These are phyloP conservation scores for Kokia cookei DNA, from an alignment of 441 rosid genomes.

Conservation along the genomic window DNA sequence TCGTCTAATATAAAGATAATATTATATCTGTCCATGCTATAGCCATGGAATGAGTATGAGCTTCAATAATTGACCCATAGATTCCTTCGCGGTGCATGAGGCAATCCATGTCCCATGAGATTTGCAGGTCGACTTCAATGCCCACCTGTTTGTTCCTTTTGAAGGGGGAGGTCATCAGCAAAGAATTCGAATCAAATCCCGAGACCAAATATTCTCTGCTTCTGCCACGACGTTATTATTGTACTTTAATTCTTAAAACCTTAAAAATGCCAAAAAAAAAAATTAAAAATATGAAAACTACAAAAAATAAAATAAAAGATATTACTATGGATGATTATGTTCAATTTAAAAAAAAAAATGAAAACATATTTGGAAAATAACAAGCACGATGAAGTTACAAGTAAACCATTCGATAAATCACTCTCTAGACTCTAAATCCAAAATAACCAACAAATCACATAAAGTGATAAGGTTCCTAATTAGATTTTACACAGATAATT, in stretches of 20 bases:
- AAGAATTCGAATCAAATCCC: not conserved
- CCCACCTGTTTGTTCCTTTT: not conserved
- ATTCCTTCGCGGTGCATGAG: not conserved
- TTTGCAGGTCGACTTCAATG: conserved; percentile 15
- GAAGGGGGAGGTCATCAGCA: not conserved
- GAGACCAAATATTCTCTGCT: not conserved
- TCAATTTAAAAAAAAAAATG: not conserved
- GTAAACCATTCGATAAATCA: not conserved
- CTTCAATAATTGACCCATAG: conserved; percentile 42
- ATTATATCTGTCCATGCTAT: not conserved
- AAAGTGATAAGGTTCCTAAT: not conserved
- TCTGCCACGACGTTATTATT: not conserved
- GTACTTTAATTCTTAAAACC: not conserved
- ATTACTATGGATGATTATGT: too few relatives aligned
- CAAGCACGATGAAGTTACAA: not conserved
- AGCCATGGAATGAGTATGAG: not conserved
- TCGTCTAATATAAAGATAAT: not conserved
- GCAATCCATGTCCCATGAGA: not conserved
- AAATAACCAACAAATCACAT: not conserved
- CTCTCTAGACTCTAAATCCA: not conserved
- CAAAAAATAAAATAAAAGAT: too few relatives aligned
- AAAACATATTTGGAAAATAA: not conserved
- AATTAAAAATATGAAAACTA: not conserved
- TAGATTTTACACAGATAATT: not conserved
- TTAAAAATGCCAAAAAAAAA: not conserved